phyloP scores from a whole-genome alignment of 1,284 basidiomycete species.

The Sphaerobolus stellatus region DNA sequence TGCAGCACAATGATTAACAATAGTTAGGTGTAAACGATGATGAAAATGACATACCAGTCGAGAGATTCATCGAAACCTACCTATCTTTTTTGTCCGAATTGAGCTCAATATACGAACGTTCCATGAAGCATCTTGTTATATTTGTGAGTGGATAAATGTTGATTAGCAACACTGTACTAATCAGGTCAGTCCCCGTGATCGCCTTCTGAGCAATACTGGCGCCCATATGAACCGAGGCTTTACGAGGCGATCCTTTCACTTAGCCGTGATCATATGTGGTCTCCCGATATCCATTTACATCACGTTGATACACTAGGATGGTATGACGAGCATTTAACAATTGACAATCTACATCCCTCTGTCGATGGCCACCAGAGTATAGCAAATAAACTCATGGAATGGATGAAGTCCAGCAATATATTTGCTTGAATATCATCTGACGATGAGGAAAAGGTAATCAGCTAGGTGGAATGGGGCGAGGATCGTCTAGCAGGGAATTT shows the following conservation, averaged over 20 bases:
- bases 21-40: background rate
- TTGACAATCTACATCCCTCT: background rate
- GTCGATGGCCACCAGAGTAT: background rate
- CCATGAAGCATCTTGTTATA: background rate
- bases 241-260: background rate
- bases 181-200: background rate
- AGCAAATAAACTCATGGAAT: background rate
- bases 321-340: background rate
- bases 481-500: no score
- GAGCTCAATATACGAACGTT: background rate
- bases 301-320: background rate
- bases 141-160: background rate
- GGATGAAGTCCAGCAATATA: background rate
- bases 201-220: background rate
- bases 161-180: background rate
- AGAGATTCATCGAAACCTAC: background rate
- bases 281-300: background rate
- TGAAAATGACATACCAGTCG: background rate
- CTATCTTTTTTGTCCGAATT: background rate
- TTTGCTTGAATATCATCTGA: no score
- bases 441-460: no score
- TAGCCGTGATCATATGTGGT: background rate
- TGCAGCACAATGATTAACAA: background rate
- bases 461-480: no score
- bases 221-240: background rate